A percentile compares a stretch with the other conserved stretches of the same genome.
Conservation (phyloP, 345 rosid genomes). For the Mangifera indica region DNA sequence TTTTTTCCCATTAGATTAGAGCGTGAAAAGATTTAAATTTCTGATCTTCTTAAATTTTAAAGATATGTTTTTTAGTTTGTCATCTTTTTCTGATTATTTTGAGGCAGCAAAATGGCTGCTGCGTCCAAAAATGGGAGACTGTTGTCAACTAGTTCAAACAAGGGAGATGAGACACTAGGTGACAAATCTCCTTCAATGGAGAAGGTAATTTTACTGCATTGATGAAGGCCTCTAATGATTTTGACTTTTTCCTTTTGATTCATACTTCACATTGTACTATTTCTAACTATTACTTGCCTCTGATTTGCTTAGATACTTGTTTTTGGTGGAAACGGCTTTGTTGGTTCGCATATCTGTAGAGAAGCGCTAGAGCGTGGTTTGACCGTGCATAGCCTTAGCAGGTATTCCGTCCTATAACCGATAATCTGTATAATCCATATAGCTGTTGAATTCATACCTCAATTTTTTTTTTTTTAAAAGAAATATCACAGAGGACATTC, state of each 20-base stretch:
- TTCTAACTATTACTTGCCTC: background rate
- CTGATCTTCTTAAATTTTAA: background rate
- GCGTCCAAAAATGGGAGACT: conserved; percentile 22
- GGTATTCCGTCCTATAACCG: conserved; percentile 25
- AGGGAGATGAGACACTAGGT: conserved; percentile 15
- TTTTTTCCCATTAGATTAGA: background rate
- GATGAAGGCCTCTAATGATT: background rate
- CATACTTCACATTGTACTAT: background rate
- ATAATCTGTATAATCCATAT: background rate
- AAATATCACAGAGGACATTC: too few relatives aligned
- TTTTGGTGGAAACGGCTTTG: conserved; percentile 44
- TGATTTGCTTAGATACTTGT: conserved; percentile 33
- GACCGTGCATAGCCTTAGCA: conserved; percentile 38
- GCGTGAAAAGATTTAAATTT: background rate
- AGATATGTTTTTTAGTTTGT: background rate
- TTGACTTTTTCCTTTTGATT: background rate
- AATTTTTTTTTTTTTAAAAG: too few relatives aligned
- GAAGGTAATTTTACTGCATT: conserved; percentile 24
- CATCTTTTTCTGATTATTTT: background rate
- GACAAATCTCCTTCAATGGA: conserved; percentile 10
- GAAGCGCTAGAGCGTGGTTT: conserved; percentile 35
- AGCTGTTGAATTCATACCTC: conserved; percentile 5
- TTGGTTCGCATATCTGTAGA: conserved; percentile 40
- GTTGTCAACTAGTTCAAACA: conserved; percentile 24
- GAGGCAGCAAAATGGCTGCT: conserved; percentile 16